phyloP scores from a whole-genome alignment of 257 asterid genomes.

The Echites panduratus region DNA sequence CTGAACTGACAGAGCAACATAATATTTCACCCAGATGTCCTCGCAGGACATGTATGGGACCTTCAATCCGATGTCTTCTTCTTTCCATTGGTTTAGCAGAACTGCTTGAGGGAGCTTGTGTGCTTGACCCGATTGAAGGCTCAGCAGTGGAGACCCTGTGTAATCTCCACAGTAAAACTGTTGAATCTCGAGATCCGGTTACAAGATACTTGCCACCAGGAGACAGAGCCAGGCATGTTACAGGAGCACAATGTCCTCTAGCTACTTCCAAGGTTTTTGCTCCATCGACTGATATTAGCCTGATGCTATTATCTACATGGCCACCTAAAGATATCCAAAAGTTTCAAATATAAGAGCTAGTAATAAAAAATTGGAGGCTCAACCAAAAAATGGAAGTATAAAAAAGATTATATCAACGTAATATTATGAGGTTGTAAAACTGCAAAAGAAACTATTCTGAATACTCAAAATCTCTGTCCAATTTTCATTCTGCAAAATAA shows the following conservation, averaged over 20 bases:
- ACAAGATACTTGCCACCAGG: slow-evolving; percentile 83
- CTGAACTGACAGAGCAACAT: slow-evolving; percentile 83
- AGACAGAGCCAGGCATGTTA: slow-evolving; percentile 76
- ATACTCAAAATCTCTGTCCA: background rate
- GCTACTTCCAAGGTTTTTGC: slow-evolving; percentile 95
- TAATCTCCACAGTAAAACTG: slow-evolving; percentile 85
- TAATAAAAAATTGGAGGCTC: too few relatives aligned
- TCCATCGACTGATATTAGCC: slow-evolving; percentile 87
- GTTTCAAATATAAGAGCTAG: slow-evolving; percentile 2
- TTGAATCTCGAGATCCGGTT: slow-evolving; percentile 87
- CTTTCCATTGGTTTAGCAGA: slow-evolving; percentile 40
- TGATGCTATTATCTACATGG: slow-evolving; percentile 82
- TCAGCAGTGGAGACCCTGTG: slow-evolving; percentile 53
- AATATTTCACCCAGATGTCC: slow-evolving; percentile 82
- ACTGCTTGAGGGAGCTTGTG: slow-evolving; percentile 48
- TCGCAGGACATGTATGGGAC: slow-evolving; percentile 87
- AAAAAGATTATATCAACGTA: background rate
- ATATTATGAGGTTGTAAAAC: background rate
- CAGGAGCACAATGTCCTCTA: slow-evolving; percentile 94
- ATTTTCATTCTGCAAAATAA: background rate
- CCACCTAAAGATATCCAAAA: slow-evolving; percentile 54
- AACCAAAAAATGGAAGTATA: background rate
- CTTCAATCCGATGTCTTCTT: slow-evolving; percentile 64
- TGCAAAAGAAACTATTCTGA: background rate
- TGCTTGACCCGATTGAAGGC: slow-evolving; percentile 48